phyloP scores from a whole-genome alignment of 2,329 filamentous ascomycete species.

The Escovopsis sp. region DNA sequence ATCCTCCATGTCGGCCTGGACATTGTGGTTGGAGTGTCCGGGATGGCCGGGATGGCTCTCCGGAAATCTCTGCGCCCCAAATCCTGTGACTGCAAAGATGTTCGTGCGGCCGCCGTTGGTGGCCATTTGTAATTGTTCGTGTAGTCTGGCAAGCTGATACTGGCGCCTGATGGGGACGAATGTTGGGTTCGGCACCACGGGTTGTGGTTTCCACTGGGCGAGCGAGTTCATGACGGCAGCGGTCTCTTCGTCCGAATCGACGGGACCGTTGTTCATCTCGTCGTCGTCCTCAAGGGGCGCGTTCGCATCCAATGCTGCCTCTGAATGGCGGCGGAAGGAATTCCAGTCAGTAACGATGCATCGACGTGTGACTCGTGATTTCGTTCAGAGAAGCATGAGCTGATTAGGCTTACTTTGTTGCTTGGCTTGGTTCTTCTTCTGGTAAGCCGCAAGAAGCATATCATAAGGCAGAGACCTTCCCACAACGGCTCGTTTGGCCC shows the following conservation, averaged over 20 bases:
- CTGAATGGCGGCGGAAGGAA: constrained; percentile 28
- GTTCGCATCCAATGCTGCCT: constrained; percentile 88
- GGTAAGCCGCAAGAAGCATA: constrained; percentile 75
- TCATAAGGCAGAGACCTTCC: constrained; percentile 82
- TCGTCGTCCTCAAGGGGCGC: constrained; percentile 78
- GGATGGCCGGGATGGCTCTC: constrained; percentile 29
- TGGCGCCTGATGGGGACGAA: constrained; percentile 48
- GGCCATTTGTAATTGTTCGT: constrained; percentile 51
- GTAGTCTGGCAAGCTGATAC: constrained; percentile 47
- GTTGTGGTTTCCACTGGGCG: constrained; percentile 61
- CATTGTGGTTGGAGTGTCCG: too few relatives aligned
- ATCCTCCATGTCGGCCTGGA: constrained; percentile 33
- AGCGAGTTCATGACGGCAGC: constrained; percentile 75
- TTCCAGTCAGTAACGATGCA: constrained; percentile 9
- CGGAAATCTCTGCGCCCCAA: constrained; percentile 38
- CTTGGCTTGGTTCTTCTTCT: constrained; percentile 98
- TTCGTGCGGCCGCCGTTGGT: constrained; percentile 52
- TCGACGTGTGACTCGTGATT: not conserved
- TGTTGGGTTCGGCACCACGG: constrained; percentile 52
- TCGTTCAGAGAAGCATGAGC: not conserved
- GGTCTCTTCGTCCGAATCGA: constrained; percentile 93
- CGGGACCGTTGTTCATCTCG: constrained; percentile 61
- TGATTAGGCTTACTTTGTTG: constrained; percentile 62
- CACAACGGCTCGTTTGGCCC: constrained; percentile 76
- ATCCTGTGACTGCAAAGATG: constrained; percentile 47